Evolutionary conservation across 192 early-diverging fungal species (phyloP), one percentile per base, ranked within the genome.

Genomic region (Podila minutissima): DNA sequence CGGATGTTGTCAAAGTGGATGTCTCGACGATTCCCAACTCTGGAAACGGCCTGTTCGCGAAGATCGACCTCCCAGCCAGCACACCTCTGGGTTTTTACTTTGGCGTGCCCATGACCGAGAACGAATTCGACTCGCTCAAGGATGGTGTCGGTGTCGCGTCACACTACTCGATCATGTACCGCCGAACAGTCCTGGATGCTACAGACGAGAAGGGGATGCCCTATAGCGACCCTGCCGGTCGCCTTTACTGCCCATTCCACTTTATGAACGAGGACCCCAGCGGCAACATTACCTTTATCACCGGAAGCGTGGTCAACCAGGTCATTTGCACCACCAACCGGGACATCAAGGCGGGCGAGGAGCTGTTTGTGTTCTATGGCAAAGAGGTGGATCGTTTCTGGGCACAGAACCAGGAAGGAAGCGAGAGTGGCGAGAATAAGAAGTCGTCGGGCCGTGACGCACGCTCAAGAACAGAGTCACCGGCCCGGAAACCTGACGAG

Each of bases 71-170:
- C 2, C 96, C 96, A 4, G 87, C 84, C 11, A 89, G 89, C n/a
- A 93, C 91, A 17, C 91, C 93, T 0, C 82, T 97, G 8, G 96
- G 96, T 7, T 97, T 97, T 71, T 97, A 97, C 67, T 97, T 97
- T 85, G 96, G 96, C 8, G 95, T 97, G 6, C 96, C 96, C n/a
- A 97, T 96, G 95, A 97, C 94, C 2, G 96, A 97, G 76, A 94
- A 95, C 70, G 96, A 97, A 69, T 97, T 95, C 67, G 96, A 97
- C 82, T 91, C 89, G 10, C 77, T 91, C 38, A 97, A 97, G 70
- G 96, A 97, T 66, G 83, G 86, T 28, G 84, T 93, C 6, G 95
- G 95, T 0, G 70, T 93, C 31, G 89, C 96, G 2, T 95, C 93
- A 4, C 91, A 96, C 64, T 97, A 97, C 69, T 95, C 96, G 2